These are phyloP conservation scores for Adansonia digitata DNA, from an alignment of 345 rosid species.

Conservation along the genomic window DNA sequence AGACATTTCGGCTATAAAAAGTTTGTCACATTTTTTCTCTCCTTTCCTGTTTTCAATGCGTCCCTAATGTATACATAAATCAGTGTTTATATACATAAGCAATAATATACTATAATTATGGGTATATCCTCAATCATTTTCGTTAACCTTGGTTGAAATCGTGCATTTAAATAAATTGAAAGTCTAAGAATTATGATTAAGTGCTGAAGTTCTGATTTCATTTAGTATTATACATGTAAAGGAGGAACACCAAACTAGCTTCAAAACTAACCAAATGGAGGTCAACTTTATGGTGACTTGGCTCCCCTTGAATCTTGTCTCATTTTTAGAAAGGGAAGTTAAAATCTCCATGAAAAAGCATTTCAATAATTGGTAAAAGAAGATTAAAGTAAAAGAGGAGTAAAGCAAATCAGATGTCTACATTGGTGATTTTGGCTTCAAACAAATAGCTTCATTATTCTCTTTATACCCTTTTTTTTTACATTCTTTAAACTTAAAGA, in stretches of 20 bases:
- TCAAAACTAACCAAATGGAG: background rate
- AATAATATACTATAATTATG: too few species aligned
- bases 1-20: constrained; percentile 6
- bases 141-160: background rate
- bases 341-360: background rate
- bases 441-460: background rate
- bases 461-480: too few species aligned
- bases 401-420: too few species aligned
- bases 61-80: background rate
- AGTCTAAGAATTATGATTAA: too few species aligned
- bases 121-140: too few species aligned
- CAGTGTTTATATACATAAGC: background rate
- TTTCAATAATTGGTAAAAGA: background rate
- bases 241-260: background rate
- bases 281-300: background rate
- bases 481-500: too few species aligned
- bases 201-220: background rate
- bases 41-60: background rate
- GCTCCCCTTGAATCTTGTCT: background rate
- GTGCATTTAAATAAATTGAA: too few species aligned
- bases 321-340: background rate
- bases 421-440: background rate
- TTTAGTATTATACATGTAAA: background rate
- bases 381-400: background rate
- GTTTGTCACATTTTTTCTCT: background rate